Evolutionary conservation across 768 basidiomycete genomes (phyloP), one percentile per base, ranked within the genome.

Genomic region (Asterophora parasitica): DNA sequence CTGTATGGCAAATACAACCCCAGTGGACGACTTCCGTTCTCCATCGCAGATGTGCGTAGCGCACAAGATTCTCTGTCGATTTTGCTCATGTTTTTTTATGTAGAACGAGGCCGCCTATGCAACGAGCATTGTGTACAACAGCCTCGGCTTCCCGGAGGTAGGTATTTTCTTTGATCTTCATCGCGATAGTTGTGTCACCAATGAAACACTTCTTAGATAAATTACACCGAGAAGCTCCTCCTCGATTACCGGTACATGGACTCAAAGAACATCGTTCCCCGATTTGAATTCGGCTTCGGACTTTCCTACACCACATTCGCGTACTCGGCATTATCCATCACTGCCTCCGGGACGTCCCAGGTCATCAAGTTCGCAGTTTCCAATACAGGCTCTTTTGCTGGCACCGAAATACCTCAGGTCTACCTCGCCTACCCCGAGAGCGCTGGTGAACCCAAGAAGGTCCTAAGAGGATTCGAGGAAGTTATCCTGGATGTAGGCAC

Each of bases 1-100:
- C 61, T 93, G 4, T 91, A 81, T 52, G 92, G 90, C 0, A 67
- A 65, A 16, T 82, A 81, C 62, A 92, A 90, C 59, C 92, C 91
- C 0, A 78, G 77, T 48, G 85, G 82, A 10, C 75, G 82, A 33
- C 63, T 86, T n/a, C 81, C 83, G 0, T 85, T 82, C 59, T 82
- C 86, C 10, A 85, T 93, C 56, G 85, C 82, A 2, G 83, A 88
- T 58, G 74, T 72, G 32, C 46, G 69, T 57, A 8, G 16, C 5
- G 19, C 7, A 17, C 26, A 15, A 4, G 4, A 7, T 6, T 8
- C 30, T 3, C 46, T 17, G 4, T 31, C 23, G 32, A 7, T 1
- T 15, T 11, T 13, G 39, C 32, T 30, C 20, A 40, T 17, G 4
- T 41, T 9, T 28, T 34, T 49, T 45, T 19, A n/a, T 20, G 4